Percentiles rank a stretch among this genome's conserved stretches.
phyloP scores from a whole-genome alignment of 2,329 filamentous ascomycete species.

The Xylariaceae sp. region DNA sequence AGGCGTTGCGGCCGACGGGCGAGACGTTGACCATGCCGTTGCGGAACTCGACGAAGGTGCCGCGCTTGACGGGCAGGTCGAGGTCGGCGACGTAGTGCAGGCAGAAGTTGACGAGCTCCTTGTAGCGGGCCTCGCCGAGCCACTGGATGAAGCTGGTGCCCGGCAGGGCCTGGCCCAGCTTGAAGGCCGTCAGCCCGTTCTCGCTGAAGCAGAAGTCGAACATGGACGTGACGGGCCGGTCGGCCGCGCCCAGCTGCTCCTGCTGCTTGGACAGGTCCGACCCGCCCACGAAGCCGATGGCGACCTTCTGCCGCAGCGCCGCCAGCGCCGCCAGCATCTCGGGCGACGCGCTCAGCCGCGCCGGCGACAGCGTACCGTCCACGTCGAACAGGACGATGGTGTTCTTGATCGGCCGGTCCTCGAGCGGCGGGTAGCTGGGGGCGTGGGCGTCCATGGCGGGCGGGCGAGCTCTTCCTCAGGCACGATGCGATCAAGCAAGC shows the following conservation, averaged over 20 bases:
- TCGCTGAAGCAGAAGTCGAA: slow-evolving; percentile 98
- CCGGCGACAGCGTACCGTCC: slow-evolving; percentile 81
- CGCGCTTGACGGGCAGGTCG: slow-evolving; percentile 74
- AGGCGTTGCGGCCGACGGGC: slow-evolving; percentile 81
- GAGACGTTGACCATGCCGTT: slow-evolving; percentile 88
- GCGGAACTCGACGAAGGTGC: slow-evolving; percentile 81
- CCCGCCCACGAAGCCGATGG: slow-evolving; percentile 88
- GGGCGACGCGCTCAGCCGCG: slow-evolving; percentile 64
- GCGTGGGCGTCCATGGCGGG: slow-evolving; percentile 32
- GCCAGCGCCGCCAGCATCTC: slow-evolving; percentile 80
- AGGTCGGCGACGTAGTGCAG: slow-evolving; percentile 80
- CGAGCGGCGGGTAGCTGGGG: slow-evolving; percentile 61
- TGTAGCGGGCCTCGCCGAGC: slow-evolving; percentile 79
- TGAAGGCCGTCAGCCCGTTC: slow-evolving; percentile 90
- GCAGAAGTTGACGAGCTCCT: slow-evolving; percentile 67
- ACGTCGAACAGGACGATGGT: slow-evolving; percentile 96
- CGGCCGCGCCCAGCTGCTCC: slow-evolving; percentile 75
- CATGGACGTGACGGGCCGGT: slow-evolving; percentile 65
- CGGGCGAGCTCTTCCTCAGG: slow-evolving; percentile 1
- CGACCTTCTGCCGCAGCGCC: slow-evolving; percentile 74
- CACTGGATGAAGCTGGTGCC: slow-evolving; percentile 84
- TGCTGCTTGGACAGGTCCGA: slow-evolving; percentile 91
- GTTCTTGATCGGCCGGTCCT: slow-evolving; percentile 80
- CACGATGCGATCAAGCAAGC: not conserved
- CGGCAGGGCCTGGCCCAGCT: slow-evolving; percentile 67